Conservation (phyloP, 2,329 filamentous ascomycete species). For the Colletotrichum cuscutae region DNA sequence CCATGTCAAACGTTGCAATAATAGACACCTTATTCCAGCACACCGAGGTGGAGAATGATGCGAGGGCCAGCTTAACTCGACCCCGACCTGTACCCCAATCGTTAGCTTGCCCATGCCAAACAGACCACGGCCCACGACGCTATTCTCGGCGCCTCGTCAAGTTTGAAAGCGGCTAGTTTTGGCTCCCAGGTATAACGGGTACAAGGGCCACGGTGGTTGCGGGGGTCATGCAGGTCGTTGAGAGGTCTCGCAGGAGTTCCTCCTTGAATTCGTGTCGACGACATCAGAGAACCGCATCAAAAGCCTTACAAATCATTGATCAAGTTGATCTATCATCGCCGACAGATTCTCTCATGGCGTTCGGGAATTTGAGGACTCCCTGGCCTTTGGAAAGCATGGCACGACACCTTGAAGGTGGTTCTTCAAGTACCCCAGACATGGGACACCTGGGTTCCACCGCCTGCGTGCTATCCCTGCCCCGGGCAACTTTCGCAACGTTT, state of each 20-base stretch:
- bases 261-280: not conserved
- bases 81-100: not conserved
- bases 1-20: not conserved
- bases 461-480: not conserved
- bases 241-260: not conserved
- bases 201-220: not conserved
- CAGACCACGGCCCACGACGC: not conserved
- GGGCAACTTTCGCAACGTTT: not conserved
- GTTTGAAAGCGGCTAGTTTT: not conserved
- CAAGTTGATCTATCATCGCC: not conserved
- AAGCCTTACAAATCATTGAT: not conserved
- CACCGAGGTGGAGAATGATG: slow-evolving; percentile 3
- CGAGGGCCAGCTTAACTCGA: not conserved
- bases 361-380: not conserved
- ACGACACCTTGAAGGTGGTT: not conserved
- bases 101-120: not conserved
- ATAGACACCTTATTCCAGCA: not conserved
- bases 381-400: not conserved
- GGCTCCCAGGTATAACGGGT: not conserved
- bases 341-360: not conserved
- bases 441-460: not conserved
- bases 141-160: not conserved
- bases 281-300: not conserved
- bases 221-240: not conserved
- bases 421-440: not conserved